phyloP scores from a whole-genome alignment of 441 rosid genomes.

The Gossypium aridum region DNA sequence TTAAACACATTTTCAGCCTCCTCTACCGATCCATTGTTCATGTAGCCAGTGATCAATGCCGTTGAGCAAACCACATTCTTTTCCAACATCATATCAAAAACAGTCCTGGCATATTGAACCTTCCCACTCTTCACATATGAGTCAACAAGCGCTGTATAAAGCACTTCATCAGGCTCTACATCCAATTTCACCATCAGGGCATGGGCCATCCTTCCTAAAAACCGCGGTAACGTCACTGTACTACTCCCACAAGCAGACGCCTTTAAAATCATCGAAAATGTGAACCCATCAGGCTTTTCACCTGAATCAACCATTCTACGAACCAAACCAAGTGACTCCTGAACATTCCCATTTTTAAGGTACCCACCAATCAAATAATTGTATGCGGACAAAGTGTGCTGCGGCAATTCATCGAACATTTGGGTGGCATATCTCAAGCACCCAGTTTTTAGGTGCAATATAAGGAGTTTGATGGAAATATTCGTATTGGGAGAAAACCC shows the following conservation, averaged over 20 bases:
- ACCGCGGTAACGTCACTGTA: slow-evolving; percentile 20
- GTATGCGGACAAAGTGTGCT: slow-evolving; percentile 62
- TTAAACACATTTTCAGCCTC: slow-evolving; percentile 61
- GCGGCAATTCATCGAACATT: slow-evolving; percentile 72
- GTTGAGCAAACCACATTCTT: slow-evolving; percentile 64
- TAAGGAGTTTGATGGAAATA: slow-evolving; percentile 61
- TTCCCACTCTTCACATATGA: slow-evolving; percentile 63
- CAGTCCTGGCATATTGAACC: slow-evolving; percentile 52
- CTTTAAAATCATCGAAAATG: slow-evolving; percentile 77
- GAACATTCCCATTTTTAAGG: slow-evolving; percentile 35
- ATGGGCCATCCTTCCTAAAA: slow-evolving; percentile 46
- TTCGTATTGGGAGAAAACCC: slow-evolving; percentile 52
- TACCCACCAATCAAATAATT: slow-evolving; percentile 73
- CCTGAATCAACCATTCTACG: slow-evolving; percentile 43
- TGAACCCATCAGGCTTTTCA: slow-evolving; percentile 63
- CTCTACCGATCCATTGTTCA: slow-evolving; percentile 50
- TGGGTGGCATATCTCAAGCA: slow-evolving; percentile 52
- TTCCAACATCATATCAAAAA: slow-evolving; percentile 62
- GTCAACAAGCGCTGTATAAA: slow-evolving; percentile 70
- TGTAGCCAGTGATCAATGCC: slow-evolving; percentile 81
- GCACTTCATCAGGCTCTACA: slow-evolving; percentile 61
- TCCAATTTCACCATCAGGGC: slow-evolving; percentile 47
- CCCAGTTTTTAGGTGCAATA: slow-evolving; percentile 47
- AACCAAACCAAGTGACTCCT: slow-evolving; percentile 35
- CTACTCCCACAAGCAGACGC: slow-evolving; percentile 40